Evolutionary conservation across 2,329 filamentous ascomycete species (phyloP).

Genomic region (Periconia sp.): DNA sequence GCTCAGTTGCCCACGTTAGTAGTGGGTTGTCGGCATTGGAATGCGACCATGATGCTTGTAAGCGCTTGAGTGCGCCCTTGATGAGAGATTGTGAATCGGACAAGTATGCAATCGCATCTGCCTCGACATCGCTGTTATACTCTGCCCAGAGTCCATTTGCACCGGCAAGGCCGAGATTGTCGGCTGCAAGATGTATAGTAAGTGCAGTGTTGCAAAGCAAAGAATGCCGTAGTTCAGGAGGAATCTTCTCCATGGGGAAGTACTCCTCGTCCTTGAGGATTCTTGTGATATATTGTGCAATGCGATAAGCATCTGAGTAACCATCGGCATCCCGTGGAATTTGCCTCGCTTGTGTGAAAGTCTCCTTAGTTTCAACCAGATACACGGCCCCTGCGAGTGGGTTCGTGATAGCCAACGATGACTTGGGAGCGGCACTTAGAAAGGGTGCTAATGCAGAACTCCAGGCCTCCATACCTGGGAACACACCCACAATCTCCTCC

Average conservation of each 20-base stretch:
- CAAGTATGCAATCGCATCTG: constrained; percentile 60
- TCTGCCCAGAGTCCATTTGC: constrained; percentile 61
- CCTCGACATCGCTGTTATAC: constrained; percentile 56
- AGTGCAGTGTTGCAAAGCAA: constrained; percentile 60
- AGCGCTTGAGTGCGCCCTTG: constrained; percentile 47
- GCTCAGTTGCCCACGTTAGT: constrained; percentile 28
- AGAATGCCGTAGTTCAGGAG: constrained; percentile 18
- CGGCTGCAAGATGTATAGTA: constrained; percentile 63
- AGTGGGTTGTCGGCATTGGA: constrained; percentile 25
- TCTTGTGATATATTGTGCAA: constrained; percentile 72
- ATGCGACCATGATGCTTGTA: constrained; percentile 20
- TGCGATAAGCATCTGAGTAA: constrained; percentile 74
- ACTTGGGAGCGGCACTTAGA: constrained; percentile 59
- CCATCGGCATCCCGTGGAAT: constrained; percentile 69
- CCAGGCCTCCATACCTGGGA: constrained; percentile 73
- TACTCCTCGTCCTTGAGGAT: constrained; percentile 58
- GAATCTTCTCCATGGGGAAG: constrained; percentile 41
- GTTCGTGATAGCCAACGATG: constrained; percentile 76
- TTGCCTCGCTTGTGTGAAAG: constrained; percentile 19
- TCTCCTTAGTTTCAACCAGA: constrained; percentile 55
- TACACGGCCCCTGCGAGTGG: constrained; percentile 73
- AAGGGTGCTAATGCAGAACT: constrained; percentile 64
- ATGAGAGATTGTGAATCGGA: constrained; percentile 57
- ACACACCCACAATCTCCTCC: constrained; percentile 53
- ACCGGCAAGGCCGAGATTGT: constrained; percentile 63